Percentiles rank a stretch among this genome's conserved stretches.
phyloP scores from a whole-genome alignment of 495 filamentous ascomycete genomes.

The Penicillium robsamsonii region DNA sequence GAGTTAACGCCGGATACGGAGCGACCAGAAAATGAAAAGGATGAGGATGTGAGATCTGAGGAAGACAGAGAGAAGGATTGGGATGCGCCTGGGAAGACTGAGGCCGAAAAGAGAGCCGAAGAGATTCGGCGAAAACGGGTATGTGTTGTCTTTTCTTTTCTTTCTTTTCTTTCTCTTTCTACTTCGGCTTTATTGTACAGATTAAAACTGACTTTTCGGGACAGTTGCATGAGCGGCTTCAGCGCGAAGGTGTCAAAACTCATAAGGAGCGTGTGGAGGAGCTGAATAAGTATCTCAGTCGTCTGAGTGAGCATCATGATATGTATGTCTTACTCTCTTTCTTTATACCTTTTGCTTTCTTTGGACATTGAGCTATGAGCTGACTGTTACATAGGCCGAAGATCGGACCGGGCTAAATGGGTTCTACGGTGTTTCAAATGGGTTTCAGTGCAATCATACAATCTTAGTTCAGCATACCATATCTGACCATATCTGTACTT shows the following conservation, averaged over 20 bases:
- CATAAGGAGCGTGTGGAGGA: slow-evolving; percentile 97
- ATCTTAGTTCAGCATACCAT: background rate
- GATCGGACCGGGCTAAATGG: slow-evolving; percentile 66
- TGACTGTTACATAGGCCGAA: slow-evolving; percentile 53
- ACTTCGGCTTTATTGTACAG: slow-evolving; percentile 10
- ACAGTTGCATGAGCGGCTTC: slow-evolving; percentile 68
- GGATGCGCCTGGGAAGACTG: slow-evolving; percentile 62
- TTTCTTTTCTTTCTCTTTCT: background rate
- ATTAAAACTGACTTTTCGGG: slow-evolving; percentile 5
- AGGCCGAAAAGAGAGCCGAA: slow-evolving; percentile 76
- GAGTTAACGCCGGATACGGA: slow-evolving; percentile 2
- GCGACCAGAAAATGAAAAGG: slow-evolving; percentile 5
- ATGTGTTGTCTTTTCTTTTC: slow-evolving; percentile 35
- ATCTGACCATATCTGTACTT: background rate
- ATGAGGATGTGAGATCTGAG: slow-evolving; percentile 6
- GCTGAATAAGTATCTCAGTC: slow-evolving; percentile 87
- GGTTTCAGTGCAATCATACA: slow-evolving; percentile 7
- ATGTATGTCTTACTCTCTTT: slow-evolving; percentile 57
- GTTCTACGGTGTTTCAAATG: background rate
- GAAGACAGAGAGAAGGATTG: slow-evolving; percentile 6
- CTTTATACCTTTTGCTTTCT: slow-evolving; percentile 1
- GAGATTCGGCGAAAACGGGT: slow-evolving; percentile 78
- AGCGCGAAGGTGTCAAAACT: slow-evolving; percentile 83
- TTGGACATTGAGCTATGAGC: background rate
- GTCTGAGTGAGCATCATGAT: slow-evolving; percentile 94